Evolutionary conservation across 2,329 filamentous ascomycete species (phyloP).

Genomic region (Arthroderma sp.): DNA sequence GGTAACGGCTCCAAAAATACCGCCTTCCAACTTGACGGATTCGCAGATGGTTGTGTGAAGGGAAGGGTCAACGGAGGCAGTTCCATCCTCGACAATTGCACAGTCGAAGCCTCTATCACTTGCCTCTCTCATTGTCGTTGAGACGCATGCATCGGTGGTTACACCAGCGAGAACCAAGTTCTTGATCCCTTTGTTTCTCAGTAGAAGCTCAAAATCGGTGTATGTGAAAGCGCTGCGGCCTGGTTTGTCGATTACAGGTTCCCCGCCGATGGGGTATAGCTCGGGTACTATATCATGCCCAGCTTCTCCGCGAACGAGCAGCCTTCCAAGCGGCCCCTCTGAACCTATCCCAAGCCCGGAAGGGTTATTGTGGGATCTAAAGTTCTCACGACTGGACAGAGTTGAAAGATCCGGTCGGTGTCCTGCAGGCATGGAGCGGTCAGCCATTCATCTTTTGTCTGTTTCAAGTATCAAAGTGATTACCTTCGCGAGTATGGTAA

Average conservation of each 20-base stretch:
- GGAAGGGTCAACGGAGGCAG: slow-evolving; percentile 28
- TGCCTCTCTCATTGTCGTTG: slow-evolving; percentile 42
- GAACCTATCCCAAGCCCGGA: slow-evolving; percentile 40
- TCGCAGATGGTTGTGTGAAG: slow-evolving; percentile 31
- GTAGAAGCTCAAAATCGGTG: slow-evolving; percentile 40
- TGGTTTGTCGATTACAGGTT: slow-evolving; percentile 43
- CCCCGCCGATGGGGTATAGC: slow-evolving; percentile 34
- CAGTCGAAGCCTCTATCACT: slow-evolving; percentile 44
- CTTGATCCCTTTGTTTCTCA: slow-evolving; percentile 38
- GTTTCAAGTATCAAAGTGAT: not conserved
- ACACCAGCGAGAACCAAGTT: slow-evolving; percentile 43
- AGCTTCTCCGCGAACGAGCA: slow-evolving; percentile 44
- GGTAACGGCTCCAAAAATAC: slow-evolving; percentile 31
- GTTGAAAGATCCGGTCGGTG: slow-evolving; percentile 43
- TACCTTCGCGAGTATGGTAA: slow-evolving; percentile 35
- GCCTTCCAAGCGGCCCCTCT: slow-evolving; percentile 42
- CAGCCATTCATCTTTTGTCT: no score
- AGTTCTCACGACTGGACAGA: slow-evolving; percentile 40
- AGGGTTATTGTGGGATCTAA: slow-evolving; percentile 40
- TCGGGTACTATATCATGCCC: slow-evolving; percentile 47
- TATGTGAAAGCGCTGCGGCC: slow-evolving; percentile 41
- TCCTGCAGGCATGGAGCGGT: slow-evolving; percentile 15
- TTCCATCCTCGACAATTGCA: slow-evolving; percentile 38
- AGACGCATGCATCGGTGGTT: slow-evolving; percentile 44
- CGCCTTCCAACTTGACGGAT: slow-evolving; percentile 35